phyloP scores from a whole-genome alignment of 2,329 filamentous ascomycete species.

The Fusarium siculi region DNA sequence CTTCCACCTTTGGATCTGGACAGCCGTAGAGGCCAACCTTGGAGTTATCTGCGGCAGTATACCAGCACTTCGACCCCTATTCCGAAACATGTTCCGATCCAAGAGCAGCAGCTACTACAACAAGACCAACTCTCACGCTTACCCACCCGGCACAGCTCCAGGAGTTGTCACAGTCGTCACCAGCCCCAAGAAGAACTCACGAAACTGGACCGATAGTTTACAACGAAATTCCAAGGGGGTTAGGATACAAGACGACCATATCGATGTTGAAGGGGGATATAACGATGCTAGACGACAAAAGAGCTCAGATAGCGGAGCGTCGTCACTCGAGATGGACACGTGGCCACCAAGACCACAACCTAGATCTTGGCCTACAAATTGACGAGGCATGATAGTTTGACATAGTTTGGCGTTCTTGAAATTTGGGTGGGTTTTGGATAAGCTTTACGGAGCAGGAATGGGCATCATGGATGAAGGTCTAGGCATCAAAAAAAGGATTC shows the following conservation, averaged over 20 bases:
- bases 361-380: constrained; percentile 28
- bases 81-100: constrained; percentile 40
- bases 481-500: not conserved
- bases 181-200: constrained; percentile 20
- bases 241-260: constrained; percentile 40
- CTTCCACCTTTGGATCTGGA: constrained; percentile 56
- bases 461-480: not conserved
- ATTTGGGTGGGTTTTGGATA: not conserved
- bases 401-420: constrained; percentile 26
- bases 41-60: constrained; percentile 55
- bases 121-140: constrained; percentile 31
- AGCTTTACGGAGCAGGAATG: constrained; percentile 6
- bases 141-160: constrained; percentile 30
- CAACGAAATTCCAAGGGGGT: constrained; percentile 38
- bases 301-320: constrained; percentile 28
- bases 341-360: constrained; percentile 36
- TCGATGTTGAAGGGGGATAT: constrained; percentile 35
- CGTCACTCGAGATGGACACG: constrained; percentile 40
- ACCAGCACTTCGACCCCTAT: constrained; percentile 48
- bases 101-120: constrained; percentile 41
- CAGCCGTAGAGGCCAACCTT: constrained; percentile 54
- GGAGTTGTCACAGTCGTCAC: constrained; percentile 28
- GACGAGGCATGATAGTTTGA: constrained; percentile 9
- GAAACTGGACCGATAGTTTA: constrained; percentile 36
- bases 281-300: constrained; percentile 27